Conservation (phyloP, 495 filamentous ascomycete genomes). For the Podospora australis region DNA sequence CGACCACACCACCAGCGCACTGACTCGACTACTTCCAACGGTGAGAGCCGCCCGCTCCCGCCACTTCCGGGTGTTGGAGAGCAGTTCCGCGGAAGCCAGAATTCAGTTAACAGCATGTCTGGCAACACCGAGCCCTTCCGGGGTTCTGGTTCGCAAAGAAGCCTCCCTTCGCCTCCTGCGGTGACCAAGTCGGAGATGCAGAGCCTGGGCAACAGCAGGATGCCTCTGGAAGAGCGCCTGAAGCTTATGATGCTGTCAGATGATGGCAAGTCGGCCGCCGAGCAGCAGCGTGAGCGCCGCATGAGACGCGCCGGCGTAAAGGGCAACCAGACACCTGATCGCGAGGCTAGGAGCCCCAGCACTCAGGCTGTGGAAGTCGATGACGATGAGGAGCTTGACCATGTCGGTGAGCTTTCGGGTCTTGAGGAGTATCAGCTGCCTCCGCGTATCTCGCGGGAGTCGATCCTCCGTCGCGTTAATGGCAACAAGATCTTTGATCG, state of each 20-base stretch:
- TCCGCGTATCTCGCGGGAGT: constrained; percentile 84
- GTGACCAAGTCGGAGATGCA: constrained; percentile 67
- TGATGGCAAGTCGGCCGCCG: constrained; percentile 46
- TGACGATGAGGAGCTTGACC: constrained; percentile 40
- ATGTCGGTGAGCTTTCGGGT: constrained; percentile 45
- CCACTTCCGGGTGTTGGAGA: constrained; percentile 54
- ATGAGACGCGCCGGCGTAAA: constrained; percentile 49
- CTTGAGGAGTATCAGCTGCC: constrained; percentile 56
- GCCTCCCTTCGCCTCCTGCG: constrained; percentile 60
- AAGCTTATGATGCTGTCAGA: constrained; percentile 75
- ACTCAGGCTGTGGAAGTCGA: constrained; percentile 23
- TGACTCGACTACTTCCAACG: constrained; percentile 64
- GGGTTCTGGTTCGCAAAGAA: constrained; percentile 53
- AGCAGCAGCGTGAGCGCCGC: constrained; percentile 55
- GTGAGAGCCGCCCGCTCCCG: constrained; percentile 69
- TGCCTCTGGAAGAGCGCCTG: constrained; percentile 76
- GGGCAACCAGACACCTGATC: constrained; percentile 44
- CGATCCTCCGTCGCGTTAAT: constrained; percentile 82
- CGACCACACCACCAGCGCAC: constrained; percentile 46
- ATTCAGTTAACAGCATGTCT: constrained; percentile 43
- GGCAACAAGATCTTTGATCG: constrained; percentile 51
- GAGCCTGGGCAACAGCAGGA: constrained; percentile 57
- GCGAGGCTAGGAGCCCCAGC: constrained; percentile 35
- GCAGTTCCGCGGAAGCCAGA: constrained; percentile 25
- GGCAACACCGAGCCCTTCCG: constrained; percentile 57